Conservation (phyloP, 306 rosid genomes). For the Adenanthera pavonina region DNA sequence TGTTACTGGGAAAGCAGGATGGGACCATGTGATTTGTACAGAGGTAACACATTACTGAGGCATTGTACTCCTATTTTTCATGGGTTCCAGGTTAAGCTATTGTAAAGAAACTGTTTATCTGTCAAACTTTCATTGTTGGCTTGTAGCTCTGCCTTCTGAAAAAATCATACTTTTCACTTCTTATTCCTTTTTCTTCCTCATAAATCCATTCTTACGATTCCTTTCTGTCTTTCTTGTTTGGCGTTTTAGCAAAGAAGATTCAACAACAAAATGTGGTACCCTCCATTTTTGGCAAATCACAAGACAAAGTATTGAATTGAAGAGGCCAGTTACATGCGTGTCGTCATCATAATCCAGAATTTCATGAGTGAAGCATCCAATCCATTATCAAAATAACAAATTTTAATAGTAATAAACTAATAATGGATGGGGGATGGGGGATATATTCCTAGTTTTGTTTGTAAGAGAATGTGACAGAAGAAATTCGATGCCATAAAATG, state of each 20-base stretch:
- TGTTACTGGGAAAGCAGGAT: conserved; percentile 20
- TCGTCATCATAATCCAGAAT: conserved; percentile 63
- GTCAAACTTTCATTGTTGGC: conserved; percentile 2
- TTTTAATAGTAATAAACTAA: too few relatives aligned
- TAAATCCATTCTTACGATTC: too few relatives aligned
- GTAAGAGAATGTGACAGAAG: background rate
- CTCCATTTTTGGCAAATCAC: too few relatives aligned
- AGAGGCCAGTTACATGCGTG: conserved; percentile 65
- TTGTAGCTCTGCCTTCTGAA: too few relatives aligned
- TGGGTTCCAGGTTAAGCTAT: background rate
- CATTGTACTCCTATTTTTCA: conserved; percentile 31
- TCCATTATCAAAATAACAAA: background rate
- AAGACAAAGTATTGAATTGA: conserved; percentile 68
- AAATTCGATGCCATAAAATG: background rate
- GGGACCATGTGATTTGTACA: conserved; percentile 34
- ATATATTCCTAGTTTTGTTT: background rate
- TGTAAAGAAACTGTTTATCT: conserved; percentile 25
- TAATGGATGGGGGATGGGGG: too few relatives aligned
- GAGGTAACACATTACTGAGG: conserved; percentile 21
- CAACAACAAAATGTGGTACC: too few relatives aligned
- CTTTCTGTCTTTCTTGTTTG: too few relatives aligned
- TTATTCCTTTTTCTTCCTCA: too few relatives aligned
- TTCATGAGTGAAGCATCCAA: conserved; percentile 79
- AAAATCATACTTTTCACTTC: too few relatives aligned
- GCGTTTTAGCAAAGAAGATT: too few relatives aligned